These are phyloP conservation scores for Esteya vermicola DNA, from an alignment of 2,329 filamentous ascomycete genomes.

Conservation along the genomic window DNA sequence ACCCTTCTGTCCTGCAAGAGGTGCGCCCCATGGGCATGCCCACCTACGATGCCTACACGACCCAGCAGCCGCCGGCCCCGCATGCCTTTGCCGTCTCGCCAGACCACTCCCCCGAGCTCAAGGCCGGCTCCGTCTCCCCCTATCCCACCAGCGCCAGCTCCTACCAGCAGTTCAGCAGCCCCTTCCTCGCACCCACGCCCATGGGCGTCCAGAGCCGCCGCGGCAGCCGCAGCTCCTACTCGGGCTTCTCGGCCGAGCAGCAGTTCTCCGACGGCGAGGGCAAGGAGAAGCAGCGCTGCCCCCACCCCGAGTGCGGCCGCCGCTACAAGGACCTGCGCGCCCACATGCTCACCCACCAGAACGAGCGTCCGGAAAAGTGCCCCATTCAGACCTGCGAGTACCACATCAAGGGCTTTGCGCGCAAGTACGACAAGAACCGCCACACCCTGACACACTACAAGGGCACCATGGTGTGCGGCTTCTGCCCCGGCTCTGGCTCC, in stretches of 20 bases:
- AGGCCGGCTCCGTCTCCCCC: conserved; percentile 33
- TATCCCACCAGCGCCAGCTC: conserved; percentile 30
- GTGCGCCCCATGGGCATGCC: conserved; percentile 36
- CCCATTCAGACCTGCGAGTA: conserved; percentile 88
- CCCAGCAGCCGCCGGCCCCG: conserved; percentile 18
- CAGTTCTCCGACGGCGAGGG: conserved; percentile 46
- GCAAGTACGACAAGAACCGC: conserved; percentile 93
- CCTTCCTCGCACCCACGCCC: conserved; percentile 32
- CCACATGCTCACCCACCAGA: conserved; percentile 88
- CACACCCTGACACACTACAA: conserved; percentile 95
- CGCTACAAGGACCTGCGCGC: conserved; percentile 86
- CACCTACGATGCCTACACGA: conserved; percentile 35
- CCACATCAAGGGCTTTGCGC: conserved; percentile 79
- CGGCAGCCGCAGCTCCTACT: conserved; percentile 56
- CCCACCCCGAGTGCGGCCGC: conserved; percentile 70
- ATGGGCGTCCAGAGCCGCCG: conserved; percentile 35
- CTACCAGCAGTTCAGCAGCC: conserved; percentile 18
- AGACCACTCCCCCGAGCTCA: conserved; percentile 38
- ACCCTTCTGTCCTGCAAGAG: conserved; percentile 43
- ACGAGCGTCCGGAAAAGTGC: conserved; percentile 84
- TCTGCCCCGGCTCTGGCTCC: conserved; percentile 80
- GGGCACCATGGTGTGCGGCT: conserved; percentile 92
- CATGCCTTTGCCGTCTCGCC: conserved; percentile 49
- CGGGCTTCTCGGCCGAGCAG: conserved; percentile 35
- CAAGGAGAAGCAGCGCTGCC: conserved; percentile 61